Base-by-base conservation (phyloP, 129 eudicot species). In the Calendula officinalis region DNA sequence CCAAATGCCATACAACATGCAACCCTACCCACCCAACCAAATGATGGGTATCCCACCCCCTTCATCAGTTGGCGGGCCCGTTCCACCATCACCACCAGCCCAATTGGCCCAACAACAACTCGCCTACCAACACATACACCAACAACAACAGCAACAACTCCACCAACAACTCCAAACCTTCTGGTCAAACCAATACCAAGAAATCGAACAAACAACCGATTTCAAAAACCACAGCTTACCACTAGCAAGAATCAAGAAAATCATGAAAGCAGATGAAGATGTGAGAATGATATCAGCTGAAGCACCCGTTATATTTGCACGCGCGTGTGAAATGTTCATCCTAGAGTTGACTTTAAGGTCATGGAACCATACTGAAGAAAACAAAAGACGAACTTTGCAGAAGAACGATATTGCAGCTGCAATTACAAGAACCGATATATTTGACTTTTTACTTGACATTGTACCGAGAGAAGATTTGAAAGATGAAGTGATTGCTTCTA, bases 381-480 rank as follows among this genome's bases (percentile, higher is more conserved):
- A 90, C 72, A 90, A 90, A 67, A 77, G 97, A 76, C 79, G 95
- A 81, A 90, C 97, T 0, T 83, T 90, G 7, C 97, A 90, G 87
- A 90, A 90, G 62, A 90, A 90, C 15, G 97, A 90, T 45, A 90
- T 90, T n/a, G 95, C 97, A 1, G 95, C 97, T 34, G 97, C 97
- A 4, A 90, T 90, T 32, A 86, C 97, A 3, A 78, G 92, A 80
- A 90, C 97, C 12, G 97, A 89, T 66, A 89, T 89, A 39, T 89
- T 89, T 57, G 97, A 89, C 77, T 89, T 89, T 63, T 52, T 90
- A 62, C 91, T 90, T 58, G 97, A 90, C 68, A 90, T 90, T 17
- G 95, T 90, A 3, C 97, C 97, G 1, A 77, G 95, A 43, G 97
- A 90, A 61, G 97, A 90, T 61, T 60, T 90, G 69, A 86, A 84